Evolutionary conservation across 164 flowering plant species (phyloP), one percentile per base, ranked within the genome.

Genomic region (Protea cynaroides): DNA sequence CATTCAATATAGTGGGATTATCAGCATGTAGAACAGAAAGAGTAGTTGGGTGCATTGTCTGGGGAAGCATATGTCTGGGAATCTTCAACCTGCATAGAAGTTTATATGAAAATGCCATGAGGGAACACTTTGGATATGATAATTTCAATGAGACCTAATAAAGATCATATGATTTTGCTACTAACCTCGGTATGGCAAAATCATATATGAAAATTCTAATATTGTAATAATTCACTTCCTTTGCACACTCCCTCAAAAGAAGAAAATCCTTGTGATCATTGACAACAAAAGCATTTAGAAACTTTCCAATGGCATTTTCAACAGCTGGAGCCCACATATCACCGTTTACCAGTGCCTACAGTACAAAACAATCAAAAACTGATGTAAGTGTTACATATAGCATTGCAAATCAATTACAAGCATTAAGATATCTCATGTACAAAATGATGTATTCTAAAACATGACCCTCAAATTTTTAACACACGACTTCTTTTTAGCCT

Each of bases 241-340:
- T 81, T 1, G 92, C 97, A 81, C 96, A 92, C 66, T 44, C 62
- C 74, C 94, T 80, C 67, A 95, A 72, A 74, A 71, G 63, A 68
- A 77, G 86, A 55, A 80, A 78, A 82, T 95, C 97, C 76, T 79
- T 74, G 71, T 88, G 94, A 72, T 86, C 78, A 7, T 94, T 91
- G 62, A 94, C 99, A 65, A 91, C 83, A 71, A 94, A 89, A 64
- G 99, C 86, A 86, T 92, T 89, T 10, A 92, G 83, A 71, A 84
- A 55, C 71, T 55, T 87, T 17, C 99, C 99, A 69, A 95, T 62
- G 25, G 97, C 97, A 76, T 65, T 65, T 80, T 95, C 99, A 73
- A 86, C 82, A 62, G 99, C 88, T 70, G 68, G 58, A 58, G 92
- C 93, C 99, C 99, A 95, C 40, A 1, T 71, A 68, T 90, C 92